These are phyloP conservation scores for Draba incana DNA, from an alignment of 345 rosid species.

Conservation along the genomic window DNA sequence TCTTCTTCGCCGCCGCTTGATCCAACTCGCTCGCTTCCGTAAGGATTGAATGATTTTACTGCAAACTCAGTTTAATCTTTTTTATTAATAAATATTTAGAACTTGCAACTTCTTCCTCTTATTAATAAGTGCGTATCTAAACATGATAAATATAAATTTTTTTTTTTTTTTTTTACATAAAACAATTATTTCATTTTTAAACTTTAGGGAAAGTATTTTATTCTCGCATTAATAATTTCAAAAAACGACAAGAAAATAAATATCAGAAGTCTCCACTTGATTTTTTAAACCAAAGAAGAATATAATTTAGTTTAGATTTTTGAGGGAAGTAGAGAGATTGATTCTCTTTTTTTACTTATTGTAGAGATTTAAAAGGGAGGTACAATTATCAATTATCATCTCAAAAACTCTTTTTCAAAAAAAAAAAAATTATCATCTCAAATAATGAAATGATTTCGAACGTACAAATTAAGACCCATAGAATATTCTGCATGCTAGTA, in stretches of 20 bases:
- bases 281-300: slow-evolving; percentile 22
- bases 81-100: background rate
- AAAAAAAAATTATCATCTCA: too few relatives aligned
- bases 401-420: too few relatives aligned
- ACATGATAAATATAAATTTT: background rate
- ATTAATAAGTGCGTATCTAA: background rate
- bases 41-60: slow-evolving; percentile 22
- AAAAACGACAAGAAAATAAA: slow-evolving; percentile 7
- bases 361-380: background rate
- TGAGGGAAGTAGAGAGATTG: slow-evolving; percentile 9
- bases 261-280: slow-evolving; percentile 23
- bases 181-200: background rate
- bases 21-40: slow-evolving; percentile 31
- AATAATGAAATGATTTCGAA: background rate
- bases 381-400: background rate
- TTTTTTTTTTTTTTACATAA: background rate
- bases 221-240: background rate
- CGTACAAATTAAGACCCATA: background rate
- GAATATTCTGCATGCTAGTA: background rate
- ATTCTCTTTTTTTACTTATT: slow-evolving; percentile 5
- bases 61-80: slow-evolving; percentile 9
- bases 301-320: slow-evolving; percentile 12
- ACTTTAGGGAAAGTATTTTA: slow-evolving; percentile 10
- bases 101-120: slow-evolving; percentile 19
- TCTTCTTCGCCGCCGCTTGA: slow-evolving; percentile 43